Percentiles rank a stretch among this genome's conserved stretches.
Conservation (phyloP, 2,329 filamentous ascomycete species). For the Sarocladium oryzae region DNA sequence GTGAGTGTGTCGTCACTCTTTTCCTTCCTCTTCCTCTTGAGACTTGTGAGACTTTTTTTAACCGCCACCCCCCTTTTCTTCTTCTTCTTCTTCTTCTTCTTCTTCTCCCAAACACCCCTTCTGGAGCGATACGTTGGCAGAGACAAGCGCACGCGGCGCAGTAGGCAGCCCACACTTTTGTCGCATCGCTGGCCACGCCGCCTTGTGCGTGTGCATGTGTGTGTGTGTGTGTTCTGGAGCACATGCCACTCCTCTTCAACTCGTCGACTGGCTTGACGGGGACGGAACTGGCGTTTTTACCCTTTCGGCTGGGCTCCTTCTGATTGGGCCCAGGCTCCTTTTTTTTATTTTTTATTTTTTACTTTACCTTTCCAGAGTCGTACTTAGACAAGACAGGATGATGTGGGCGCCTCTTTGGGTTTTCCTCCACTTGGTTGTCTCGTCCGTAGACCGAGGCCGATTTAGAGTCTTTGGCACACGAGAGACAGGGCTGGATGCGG, state of each 20-base stretch:
- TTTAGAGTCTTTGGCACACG: not conserved
- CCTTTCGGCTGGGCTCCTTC: too few relatives aligned
- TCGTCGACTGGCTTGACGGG: too few relatives aligned
- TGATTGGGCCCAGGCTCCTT: too few relatives aligned
- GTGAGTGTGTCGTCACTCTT: not conserved
- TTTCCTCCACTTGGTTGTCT: not conserved
- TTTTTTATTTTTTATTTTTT: too few relatives aligned
- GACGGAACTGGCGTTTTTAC: not conserved
- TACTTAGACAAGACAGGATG: not conserved
- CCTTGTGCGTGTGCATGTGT: too few relatives aligned
- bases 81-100: too few relatives aligned
- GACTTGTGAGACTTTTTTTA: constrained; percentile 3
- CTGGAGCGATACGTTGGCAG: too few relatives aligned
- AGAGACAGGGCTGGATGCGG: constrained; percentile 5
- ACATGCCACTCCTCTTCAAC: too few relatives aligned
- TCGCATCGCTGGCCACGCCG: too few relatives aligned
- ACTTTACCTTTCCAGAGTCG: not conserved
- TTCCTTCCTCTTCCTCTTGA: not conserved
- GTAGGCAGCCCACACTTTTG: not conserved
- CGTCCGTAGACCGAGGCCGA: not conserved
- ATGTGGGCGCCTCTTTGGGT: not conserved
- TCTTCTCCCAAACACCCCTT: too few relatives aligned
- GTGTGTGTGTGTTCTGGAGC: too few relatives aligned
- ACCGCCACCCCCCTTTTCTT: too few relatives aligned
- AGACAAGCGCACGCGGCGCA: constrained; percentile 8